Evolutionary conservation across 2,329 filamentous ascomycete species (phyloP).

Genomic region (Apiospora marii): DNA sequence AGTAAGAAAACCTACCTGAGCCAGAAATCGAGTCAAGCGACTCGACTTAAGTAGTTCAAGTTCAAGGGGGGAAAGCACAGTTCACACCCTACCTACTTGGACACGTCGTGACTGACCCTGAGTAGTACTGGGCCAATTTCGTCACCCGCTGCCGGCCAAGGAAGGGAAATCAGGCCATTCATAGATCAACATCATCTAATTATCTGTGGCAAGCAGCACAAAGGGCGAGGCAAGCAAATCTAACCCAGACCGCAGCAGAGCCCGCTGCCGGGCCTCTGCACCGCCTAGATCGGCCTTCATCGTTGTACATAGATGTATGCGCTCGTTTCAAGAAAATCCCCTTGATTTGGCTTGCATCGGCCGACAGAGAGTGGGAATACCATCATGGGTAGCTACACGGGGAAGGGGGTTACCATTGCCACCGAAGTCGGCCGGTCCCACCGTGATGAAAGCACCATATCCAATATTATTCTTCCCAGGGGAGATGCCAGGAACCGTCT

Average conservation of each 20-base stretch:
- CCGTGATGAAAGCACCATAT: neutral
- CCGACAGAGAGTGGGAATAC: neutral
- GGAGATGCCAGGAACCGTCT: neutral
- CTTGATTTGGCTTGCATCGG: neutral
- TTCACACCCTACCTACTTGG: neutral
- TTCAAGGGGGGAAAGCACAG: neutral
- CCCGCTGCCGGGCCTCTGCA: neutral
- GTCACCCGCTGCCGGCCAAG: neutral
- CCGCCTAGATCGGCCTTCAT: neutral
- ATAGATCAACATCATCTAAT: neutral
- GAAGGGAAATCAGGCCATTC: neutral
- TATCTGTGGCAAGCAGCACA: neutral
- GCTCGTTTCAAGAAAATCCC: neutral
- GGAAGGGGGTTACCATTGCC: neutral
- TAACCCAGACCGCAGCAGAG: neutral
- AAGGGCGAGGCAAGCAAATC: slow-evolving; percentile 1
- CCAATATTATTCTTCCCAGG: neutral
- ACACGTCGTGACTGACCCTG: neutral
- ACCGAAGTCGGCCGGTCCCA: slow-evolving; percentile 15
- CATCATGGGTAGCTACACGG: neutral
- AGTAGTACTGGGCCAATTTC: neutral
- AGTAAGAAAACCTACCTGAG: neutral
- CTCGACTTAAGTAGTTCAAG: neutral
- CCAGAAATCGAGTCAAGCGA: neutral
- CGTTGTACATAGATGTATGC: neutral